These are phyloP conservation scores for Boletus tomentosulus DNA, from an alignment of 768 basidiomycete species.

Conservation along the genomic window DNA sequence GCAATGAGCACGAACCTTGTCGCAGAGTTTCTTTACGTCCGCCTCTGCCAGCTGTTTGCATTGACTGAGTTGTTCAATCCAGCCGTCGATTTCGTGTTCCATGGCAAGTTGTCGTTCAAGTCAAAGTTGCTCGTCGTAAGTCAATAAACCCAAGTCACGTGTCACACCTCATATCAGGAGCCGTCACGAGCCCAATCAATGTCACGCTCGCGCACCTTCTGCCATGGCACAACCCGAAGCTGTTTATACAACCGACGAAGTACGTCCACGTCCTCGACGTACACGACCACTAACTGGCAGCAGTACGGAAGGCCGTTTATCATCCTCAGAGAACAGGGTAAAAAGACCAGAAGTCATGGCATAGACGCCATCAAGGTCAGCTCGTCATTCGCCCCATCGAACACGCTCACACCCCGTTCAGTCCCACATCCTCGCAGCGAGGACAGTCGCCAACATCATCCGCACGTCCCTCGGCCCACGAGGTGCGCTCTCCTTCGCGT, in stretches of 20 bases:
- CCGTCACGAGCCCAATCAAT: slow-evolving; percentile 22
- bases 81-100: slow-evolving; percentile 83
- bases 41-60: slow-evolving; percentile 95
- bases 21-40: slow-evolving; percentile 97
- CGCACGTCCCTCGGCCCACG: slow-evolving; percentile 93
- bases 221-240: slow-evolving; percentile 51
- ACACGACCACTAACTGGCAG: slow-evolving; percentile 7
- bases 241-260: slow-evolving; percentile 86
- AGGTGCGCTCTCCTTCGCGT: slow-evolving; percentile 45
- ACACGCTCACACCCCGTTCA: slow-evolving; percentile 27
- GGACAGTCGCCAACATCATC: slow-evolving; percentile 91
- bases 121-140: slow-evolving; percentile 17
- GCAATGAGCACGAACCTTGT: slow-evolving; percentile 64
- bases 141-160: slow-evolving; percentile 22
- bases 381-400: background rate
- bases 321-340: slow-evolving; percentile 90
- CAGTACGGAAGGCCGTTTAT: slow-evolving; percentile 97
- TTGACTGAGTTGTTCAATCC: slow-evolving; percentile 95
- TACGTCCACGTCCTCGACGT: slow-evolving; percentile 22
- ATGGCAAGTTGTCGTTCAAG: slow-evolving; percentile 27
- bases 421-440: slow-evolving; percentile 95
- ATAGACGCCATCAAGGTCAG: slow-evolving; percentile 91
- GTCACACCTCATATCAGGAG: slow-evolving; percentile 24
- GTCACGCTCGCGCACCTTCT: slow-evolving; percentile 18
- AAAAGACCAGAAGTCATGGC: slow-evolving; percentile 89